Percentiles rank a stretch among this genome's conserved stretches.
Conservation (phyloP, 2,329 filamentous ascomycete species). For the Penicillium sp. region DNA sequence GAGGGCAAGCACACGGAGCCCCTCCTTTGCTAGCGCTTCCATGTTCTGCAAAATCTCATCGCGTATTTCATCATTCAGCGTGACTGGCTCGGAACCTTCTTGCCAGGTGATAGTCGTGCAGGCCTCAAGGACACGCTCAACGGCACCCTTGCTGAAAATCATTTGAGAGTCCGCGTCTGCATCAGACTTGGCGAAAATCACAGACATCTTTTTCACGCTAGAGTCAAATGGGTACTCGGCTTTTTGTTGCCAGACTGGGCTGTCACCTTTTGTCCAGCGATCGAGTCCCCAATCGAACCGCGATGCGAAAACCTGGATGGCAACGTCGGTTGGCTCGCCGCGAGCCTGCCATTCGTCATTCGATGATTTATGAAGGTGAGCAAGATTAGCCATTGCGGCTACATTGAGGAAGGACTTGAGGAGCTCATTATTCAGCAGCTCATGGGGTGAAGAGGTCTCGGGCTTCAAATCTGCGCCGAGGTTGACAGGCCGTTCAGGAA, state of each 20-base stretch:
- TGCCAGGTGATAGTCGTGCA: constrained; percentile 55
- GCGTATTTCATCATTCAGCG: constrained; percentile 55
- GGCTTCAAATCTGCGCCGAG: constrained; percentile 26
- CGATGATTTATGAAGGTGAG: constrained; percentile 57
- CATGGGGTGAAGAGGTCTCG: constrained; percentile 27
- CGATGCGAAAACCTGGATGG: constrained; percentile 70
- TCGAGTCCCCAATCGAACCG: constrained; percentile 64
- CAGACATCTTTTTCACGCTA: constrained; percentile 73
- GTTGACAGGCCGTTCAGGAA: constrained; percentile 31
- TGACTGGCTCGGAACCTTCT: constrained; percentile 34
- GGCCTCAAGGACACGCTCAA: constrained; percentile 65
- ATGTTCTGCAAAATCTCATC: constrained; percentile 64
- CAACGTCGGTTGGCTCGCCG: constrained; percentile 70
- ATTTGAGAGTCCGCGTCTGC: constrained; percentile 25
- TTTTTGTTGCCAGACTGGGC: constrained; percentile 55
- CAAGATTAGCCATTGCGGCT: constrained; percentile 64
- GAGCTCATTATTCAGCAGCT: constrained; percentile 46
- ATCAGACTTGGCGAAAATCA: constrained; percentile 54
- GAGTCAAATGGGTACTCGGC: constrained; percentile 74
- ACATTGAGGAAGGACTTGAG: constrained; percentile 60
- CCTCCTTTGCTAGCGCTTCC: constrained; percentile 64
- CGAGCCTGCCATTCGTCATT: constrained; percentile 59
- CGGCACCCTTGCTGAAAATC: constrained; percentile 53
- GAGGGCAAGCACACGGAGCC: constrained; percentile 67
- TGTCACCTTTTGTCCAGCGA: constrained; percentile 50